Conservation (phyloP, 2,329 filamentous ascomycete genomes). For the Nothopassalora personata region DNA sequence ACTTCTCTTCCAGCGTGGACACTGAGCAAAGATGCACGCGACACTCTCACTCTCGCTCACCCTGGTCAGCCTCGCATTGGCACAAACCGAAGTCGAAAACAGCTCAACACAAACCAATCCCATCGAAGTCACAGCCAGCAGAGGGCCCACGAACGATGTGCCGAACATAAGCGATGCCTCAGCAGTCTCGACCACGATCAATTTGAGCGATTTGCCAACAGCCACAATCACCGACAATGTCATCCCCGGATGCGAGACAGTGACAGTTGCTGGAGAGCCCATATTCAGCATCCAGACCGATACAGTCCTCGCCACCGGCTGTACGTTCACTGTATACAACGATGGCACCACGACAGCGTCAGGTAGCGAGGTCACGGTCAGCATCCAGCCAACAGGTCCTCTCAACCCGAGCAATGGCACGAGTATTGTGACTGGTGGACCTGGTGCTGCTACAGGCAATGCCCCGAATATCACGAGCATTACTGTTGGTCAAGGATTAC, state of each 20-base stretch:
- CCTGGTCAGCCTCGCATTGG: not conserved
- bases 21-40: not conserved
- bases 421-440: not conserved
- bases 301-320: constrained; percentile 11
- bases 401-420: not conserved
- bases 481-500: not conserved
- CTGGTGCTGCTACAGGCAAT: not conserved
- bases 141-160: not conserved
- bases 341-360: not conserved
- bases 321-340: constrained; percentile 3
- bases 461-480: not conserved
- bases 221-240: constrained; percentile 5
- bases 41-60: not conserved
- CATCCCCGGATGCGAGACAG: constrained; percentile 7
- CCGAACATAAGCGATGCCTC: not conserved
- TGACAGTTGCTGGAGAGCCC: constrained; percentile 4
- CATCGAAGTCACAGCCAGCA: not conserved
- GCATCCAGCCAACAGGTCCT: not conserved
- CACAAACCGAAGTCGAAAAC: not conserved
- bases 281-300: constrained; percentile 20
- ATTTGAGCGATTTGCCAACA: not conserved
- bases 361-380: not conserved
- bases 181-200: not conserved
- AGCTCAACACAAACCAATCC: not conserved
- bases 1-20: not conserved